These are phyloP conservation scores for Dryadomyces quercus-mongolicae DNA, from an alignment of 2,329 filamentous ascomycete species.

Conservation along the genomic window DNA sequence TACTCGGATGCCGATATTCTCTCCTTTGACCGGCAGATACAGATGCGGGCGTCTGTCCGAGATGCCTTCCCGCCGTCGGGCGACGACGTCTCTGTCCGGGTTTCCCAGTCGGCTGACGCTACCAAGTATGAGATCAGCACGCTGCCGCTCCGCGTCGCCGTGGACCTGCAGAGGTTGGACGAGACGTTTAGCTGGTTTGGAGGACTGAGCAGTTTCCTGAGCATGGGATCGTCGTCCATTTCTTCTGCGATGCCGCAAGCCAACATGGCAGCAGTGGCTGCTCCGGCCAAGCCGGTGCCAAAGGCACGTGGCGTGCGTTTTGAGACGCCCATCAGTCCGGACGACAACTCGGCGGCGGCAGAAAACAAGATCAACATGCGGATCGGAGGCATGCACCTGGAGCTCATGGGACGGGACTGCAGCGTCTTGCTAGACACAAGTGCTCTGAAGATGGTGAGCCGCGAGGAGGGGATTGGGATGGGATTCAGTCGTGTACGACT, in stretches of 20 bases:
- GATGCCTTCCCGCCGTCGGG: conserved; percentile 46
- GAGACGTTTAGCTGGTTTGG: conserved; percentile 84
- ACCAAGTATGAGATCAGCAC: conserved; percentile 56
- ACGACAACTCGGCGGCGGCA: conserved; percentile 32
- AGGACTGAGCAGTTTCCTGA: conserved; percentile 80
- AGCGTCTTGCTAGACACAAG: conserved; percentile 64
- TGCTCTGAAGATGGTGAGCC: conserved; percentile 68
- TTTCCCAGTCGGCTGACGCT: conserved; percentile 30
- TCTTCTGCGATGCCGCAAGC: conserved; percentile 46
- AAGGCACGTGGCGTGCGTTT: conserved; percentile 47
- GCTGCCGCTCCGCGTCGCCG: conserved; percentile 59
- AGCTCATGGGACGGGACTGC: conserved; percentile 68
- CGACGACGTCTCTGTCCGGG: conserved; percentile 43
- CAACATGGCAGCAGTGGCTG: conserved; percentile 15
- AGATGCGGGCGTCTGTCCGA: conserved; percentile 46
- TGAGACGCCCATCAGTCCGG: conserved; percentile 31
- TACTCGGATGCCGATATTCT: conserved; percentile 51
- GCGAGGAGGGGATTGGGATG: conserved; percentile 59
- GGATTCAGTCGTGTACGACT: conserved; percentile 66
- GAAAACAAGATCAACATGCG: conserved; percentile 63
- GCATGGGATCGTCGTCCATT: conserved; percentile 67
- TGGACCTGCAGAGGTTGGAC: conserved; percentile 73
- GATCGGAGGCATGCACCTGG: conserved; percentile 63
- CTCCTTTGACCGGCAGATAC: conserved; percentile 45
- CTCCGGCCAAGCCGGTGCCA: conserved; percentile 20